Conservation (phyloP, 2,329 filamentous ascomycete species). For the Talaromyces sp. region DNA sequence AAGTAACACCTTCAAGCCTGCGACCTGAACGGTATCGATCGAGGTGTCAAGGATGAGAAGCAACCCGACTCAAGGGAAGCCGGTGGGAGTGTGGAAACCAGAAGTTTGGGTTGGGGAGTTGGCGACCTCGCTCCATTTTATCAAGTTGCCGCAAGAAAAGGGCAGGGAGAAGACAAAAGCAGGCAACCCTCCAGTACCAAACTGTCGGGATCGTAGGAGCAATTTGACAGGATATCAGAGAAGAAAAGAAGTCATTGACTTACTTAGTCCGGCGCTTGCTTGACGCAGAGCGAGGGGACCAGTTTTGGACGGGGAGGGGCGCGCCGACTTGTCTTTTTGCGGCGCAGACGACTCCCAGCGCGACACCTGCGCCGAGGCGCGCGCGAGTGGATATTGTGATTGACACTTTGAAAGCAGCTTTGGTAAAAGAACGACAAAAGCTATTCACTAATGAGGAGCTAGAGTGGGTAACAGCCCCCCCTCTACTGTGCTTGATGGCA, state of each 20-base stretch:
- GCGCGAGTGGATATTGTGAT: not conserved
- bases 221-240: conserved; percentile 10
- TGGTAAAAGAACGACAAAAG: not conserved
- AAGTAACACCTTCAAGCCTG: not conserved
- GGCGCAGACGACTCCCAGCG: conserved; percentile 4
- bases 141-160: not conserved
- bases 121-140: not conserved
- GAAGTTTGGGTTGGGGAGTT: not conserved
- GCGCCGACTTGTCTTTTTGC: conserved; percentile 6
- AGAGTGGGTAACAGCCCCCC: not conserved
- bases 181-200: conserved; percentile 12
- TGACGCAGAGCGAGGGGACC: not conserved
- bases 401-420: not conserved
- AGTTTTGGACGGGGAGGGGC: conserved; percentile 3
- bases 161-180: not conserved
- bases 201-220: conserved; percentile 8
- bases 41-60: not conserved
- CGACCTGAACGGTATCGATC: not conserved
- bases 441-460: not conserved
- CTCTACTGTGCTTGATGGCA: not conserved
- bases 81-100: not conserved
- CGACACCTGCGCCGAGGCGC: not conserved
- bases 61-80: not conserved
- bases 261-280: conserved; percentile 8
- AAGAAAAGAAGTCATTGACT: conserved; percentile 4